Evolutionary conservation across 1,284 basidiomycete species (phyloP).

Genomic region (Ceratobasidium theobromae): DNA sequence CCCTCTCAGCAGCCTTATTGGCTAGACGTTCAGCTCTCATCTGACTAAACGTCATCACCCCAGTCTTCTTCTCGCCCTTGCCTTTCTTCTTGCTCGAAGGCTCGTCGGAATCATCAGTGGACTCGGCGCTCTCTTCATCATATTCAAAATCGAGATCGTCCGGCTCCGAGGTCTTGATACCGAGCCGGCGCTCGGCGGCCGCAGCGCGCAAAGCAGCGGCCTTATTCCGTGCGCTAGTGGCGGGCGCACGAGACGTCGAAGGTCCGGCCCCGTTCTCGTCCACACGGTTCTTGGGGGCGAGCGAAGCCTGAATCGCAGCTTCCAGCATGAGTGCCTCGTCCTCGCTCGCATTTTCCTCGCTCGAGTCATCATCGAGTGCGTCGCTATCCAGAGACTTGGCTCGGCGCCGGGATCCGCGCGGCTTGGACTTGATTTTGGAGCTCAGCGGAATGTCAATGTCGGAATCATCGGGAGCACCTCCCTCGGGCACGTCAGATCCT

Average conservation of each 20-base stretch:
- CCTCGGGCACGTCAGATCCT: conserved; percentile 44
- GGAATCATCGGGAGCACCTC: conserved; percentile 56
- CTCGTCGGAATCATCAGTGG: conserved; percentile 35
- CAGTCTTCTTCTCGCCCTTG: conserved; percentile 30
- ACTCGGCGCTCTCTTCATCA: conserved; percentile 11
- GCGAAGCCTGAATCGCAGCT: conserved; percentile 58
- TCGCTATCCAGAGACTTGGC: conserved; percentile 37
- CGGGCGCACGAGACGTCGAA: conserved; percentile 45
- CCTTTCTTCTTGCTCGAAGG: conserved; percentile 38
- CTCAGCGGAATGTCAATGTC: conserved; percentile 51
- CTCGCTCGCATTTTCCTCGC: conserved; percentile 33
- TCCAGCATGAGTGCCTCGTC: conserved; percentile 61
- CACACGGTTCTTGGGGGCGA: conserved; percentile 45
- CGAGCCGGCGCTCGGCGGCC: conserved; percentile 44
- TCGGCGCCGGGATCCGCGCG: not conserved
- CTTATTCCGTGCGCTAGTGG: conserved; percentile 52
- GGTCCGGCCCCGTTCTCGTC: conserved; percentile 46
- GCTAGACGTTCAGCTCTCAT: conserved; percentile 41
- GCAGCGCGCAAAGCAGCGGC: conserved; percentile 54
- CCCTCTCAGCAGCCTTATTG: conserved; percentile 41
- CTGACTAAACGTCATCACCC: conserved; percentile 27
- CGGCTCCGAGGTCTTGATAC: conserved; percentile 33
- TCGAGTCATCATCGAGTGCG: conserved; percentile 36
- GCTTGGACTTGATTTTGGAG: conserved; percentile 7
- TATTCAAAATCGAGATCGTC: conserved; percentile 21